Base-by-base conservation (phyloP, 305 asterid species). In the Fraxinus greggii region DNA sequence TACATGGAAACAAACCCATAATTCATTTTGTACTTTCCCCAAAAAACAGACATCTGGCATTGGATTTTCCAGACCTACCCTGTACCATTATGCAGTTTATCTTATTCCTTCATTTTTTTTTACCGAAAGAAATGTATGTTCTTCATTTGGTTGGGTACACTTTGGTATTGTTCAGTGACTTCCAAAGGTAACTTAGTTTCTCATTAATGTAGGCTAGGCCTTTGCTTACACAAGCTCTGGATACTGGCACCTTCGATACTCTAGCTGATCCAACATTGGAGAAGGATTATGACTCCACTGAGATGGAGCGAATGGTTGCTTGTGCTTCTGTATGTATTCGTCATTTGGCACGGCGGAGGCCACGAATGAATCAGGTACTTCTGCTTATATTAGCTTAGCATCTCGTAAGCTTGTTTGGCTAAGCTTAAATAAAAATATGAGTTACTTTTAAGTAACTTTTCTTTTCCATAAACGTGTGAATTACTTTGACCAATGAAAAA, bases 291-390 rank as follows among this genome's bases (percentile, higher is more conserved):
- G 93, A 93, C 80, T 23, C 84, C 7, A 32, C 82, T 40, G 93
- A 91, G 90, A 93, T 94, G 94, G 80, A 91, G 79, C 90, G 93
- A 67, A 88, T 94, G 97, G 95, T 93, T 74, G 91, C 93, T 23
- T 93, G 97, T 79, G 97, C 97, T 88, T 92, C 95, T 80, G 97
- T 87, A 77, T 93, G 94, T 40, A 93, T 94, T 31, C 95, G 92
- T 7, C 97, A 93, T 85, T 90, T 93, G 89, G 95, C 97, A 82
- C 91, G 98, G 29, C 89, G 90, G 33, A 88, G 98, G 90, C 98
- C 97, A 72, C 90, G 86, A 42, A 94, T 94, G 92, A 86, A 89
- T 86, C 94, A 88, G 97, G 98, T 94, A 86, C 12, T 7, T 73
- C 67, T 81, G 10, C 77, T 35, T 78, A 12, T 17, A 24, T 74